Base-by-base conservation (phyloP, 2,329 filamentous ascomycete genomes). In the Alternaria infectoria region DNA sequence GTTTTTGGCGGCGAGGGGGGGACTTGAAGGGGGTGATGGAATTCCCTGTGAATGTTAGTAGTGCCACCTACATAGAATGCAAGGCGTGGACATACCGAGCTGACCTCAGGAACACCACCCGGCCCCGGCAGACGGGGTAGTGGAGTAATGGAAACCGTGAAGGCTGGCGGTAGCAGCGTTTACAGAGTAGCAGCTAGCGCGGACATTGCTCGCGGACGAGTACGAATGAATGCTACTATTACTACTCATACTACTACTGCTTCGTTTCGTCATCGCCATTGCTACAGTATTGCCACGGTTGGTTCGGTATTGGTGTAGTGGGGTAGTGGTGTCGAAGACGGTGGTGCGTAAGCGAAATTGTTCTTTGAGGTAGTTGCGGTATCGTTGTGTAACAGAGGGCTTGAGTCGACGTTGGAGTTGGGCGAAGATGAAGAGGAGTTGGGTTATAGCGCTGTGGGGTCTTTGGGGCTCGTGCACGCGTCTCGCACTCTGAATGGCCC, bases 111-210 rank as follows among this genome's bases (percentile, higher is more conserved):
- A 81, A 80, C 76, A 78, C 80, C 80, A 82, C 76, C 79, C 79
- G 66, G 76, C 79, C 79, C 79, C 91, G 87, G 90, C 87, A 85
- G 89, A 91, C 88, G 89, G 88, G 85, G 92, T 94, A 92, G 93
- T 94, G 89, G 91, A 96, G 65, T 67, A 70, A 61, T 70, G 68
- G 40, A 70, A 70, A 50, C 68, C 68, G 21, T 64, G 57, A 76
- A 97, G 87, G 78, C 85, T 87, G 81, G 89, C 86, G 74, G 89
- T 87, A 77, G 84, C 54, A 8, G 64, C 54, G 82, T 94, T 89
- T 81, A 95, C 92, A 75, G 92, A 85, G 85, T 97, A 97, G 88
- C 93, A 96, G 81, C 90, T 94, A 83, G 94, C 93, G 85, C 95
- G 90, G 83, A 96, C 90, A 81, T 91, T 91, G 85, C 89, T 86